Conservation (phyloP, 1,284 basidiomycete species). For the Xerocomus minutiporus region DNA sequence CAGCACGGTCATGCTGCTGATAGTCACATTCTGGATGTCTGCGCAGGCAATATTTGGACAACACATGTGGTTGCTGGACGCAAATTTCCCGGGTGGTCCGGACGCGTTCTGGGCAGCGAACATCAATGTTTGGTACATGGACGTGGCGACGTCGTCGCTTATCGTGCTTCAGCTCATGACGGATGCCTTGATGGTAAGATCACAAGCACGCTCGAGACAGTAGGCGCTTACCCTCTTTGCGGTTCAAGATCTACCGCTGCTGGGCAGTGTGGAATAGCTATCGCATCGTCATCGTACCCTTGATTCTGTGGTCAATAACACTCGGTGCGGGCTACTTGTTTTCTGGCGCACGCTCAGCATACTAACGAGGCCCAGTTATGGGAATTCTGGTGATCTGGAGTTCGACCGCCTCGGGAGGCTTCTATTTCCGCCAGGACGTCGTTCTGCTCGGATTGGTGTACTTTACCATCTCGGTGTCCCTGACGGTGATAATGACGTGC, state of each 20-base stretch:
- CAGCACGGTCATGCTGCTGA: constrained; percentile 3
- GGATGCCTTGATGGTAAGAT: constrained; percentile 1
- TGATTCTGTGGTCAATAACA: constrained; percentile 11
- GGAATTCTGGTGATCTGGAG: constrained; percentile 4
- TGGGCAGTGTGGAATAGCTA: constrained; percentile 6
- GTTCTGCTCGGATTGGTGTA: constrained; percentile 7
- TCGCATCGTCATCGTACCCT: constrained; percentile 10
- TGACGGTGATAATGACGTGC: constrained; percentile 6
- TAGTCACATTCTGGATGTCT: constrained; percentile 7
- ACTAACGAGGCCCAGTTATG: background rate
- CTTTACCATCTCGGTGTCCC: constrained; percentile 3
- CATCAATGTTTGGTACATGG: constrained; percentile 3
- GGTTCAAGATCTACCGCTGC: constrained; percentile 12
- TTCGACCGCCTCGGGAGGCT: background rate
- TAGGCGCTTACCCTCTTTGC: background rate
- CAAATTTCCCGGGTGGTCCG: too few species aligned
- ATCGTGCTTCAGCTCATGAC: constrained; percentile 16
- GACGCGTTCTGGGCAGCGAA: background rate
- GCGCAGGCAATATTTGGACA: too few species aligned
- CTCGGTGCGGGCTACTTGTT: constrained; percentile 4
- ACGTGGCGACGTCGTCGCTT: background rate
- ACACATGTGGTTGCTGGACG: too few species aligned
- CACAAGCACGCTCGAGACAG: too few species aligned
- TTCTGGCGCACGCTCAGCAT: background rate
- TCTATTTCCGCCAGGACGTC: background rate